Evolutionary conservation across 2,329 filamentous ascomycete genomes (phyloP), one percentile per base, ranked within the genome.

Genomic region (Claviceps sp.): DNA sequence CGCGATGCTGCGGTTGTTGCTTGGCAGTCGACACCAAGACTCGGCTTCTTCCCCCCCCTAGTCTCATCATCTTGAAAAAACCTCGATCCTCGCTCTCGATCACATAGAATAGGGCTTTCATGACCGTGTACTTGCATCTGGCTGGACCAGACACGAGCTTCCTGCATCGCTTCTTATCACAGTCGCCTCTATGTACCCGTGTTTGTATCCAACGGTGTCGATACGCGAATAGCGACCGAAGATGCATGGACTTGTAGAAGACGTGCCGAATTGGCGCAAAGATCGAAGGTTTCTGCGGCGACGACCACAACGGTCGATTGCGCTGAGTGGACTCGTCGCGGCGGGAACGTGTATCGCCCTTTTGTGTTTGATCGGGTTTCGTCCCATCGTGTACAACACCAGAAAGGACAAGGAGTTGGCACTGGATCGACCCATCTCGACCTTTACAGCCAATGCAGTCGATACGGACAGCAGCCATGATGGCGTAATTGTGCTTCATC

Each of bases 401-500:
- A 11, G 9, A 24, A 11, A 16, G 16, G 18, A 45, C 4, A 3
- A 9, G 8, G 14, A 8, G n/a, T 18, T 48, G 40, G 37, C 18
- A 4, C 8, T 9, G 37, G 20, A 9, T 20, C 9, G 37, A 20
- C 37, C 47, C 9, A 16, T 24, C 24, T 18, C 41, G 18, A 30
- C 34, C 16, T 14, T 30, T 1, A 18, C 43, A 43, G 9, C 14
- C 7, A 34, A 5, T 42, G 2, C 44, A 14, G 26, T 40, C 14
- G 37, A 22, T 16, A 22, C 16, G 8, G 14, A 5, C 4, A 9
- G 26, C 34, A 6, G 5, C 5, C 13, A 22, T 16, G 52, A 50
- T 56, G 40, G 34, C 44, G 55, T 57, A 6, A 37, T 57, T 6
- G 54, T 75, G 14, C 70, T 75, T 9, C 69, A 71, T 55, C 72